Percentiles rank a stretch among this genome's conserved stretches.
These are phyloP conservation scores for Pisolithus tinctorius DNA, from an alignment of 768 basidiomycete species.

Conservation along the genomic window DNA sequence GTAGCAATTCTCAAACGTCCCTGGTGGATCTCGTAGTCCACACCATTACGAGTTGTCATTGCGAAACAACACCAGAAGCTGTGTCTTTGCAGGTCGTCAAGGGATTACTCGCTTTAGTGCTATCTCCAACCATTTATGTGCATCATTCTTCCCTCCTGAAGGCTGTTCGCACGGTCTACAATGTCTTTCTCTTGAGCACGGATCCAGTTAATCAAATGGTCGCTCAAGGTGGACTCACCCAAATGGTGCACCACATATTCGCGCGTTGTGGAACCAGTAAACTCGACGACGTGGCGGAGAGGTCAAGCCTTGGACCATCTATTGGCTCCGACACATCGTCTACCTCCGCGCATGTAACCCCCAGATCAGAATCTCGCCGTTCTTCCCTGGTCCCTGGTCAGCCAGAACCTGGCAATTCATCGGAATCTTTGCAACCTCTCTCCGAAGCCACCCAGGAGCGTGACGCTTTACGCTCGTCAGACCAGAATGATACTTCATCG, in stretches of 20 bases:
- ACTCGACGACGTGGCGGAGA: constrained; percentile 11
- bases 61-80: constrained; percentile 79
- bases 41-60: constrained; percentile 89
- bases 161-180: constrained; percentile 96
- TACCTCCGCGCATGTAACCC: constrained; percentile 1
- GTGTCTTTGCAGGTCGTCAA: constrained; percentile 97
- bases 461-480: background rate
- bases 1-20: constrained; percentile 53
- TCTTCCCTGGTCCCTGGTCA: constrained; percentile 6
- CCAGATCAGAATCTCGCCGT: constrained; percentile 7
- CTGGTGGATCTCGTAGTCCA: constrained; percentile 91
- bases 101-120: constrained; percentile 80
- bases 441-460: constrained; percentile 2
- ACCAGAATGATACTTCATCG: constrained; percentile 1
- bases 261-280: constrained; percentile 55
- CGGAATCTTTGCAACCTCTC: background rate
- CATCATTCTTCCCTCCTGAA: constrained; percentile 96
- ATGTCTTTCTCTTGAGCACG: constrained; percentile 87
- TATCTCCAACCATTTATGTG: constrained; percentile 81
- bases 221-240: constrained; percentile 94
- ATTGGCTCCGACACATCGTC: constrained; percentile 18
- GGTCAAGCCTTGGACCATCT: constrained; percentile 13
- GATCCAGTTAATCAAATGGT: constrained; percentile 96
- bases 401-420: background rate
- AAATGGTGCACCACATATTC: constrained; percentile 98